Conservation (phyloP, 176 grass and related monocot species). For the Triticum dicoccoides region DNA sequence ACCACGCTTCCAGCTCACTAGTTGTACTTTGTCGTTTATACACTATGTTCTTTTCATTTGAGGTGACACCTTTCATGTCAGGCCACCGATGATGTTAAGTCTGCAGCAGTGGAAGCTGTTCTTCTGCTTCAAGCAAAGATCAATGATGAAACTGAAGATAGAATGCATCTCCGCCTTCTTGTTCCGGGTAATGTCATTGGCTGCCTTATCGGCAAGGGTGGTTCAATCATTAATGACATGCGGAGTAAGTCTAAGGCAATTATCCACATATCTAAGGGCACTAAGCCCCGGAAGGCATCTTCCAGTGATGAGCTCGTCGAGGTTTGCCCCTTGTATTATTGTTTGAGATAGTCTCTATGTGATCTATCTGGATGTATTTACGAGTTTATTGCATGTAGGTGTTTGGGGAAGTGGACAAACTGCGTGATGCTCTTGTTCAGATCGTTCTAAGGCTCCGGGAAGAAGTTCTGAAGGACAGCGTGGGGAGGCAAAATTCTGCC, state of each 20-base stretch:
- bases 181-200: slow-evolving; percentile 76
- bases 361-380: not conserved
- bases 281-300: slow-evolving; percentile 65
- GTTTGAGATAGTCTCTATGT: slow-evolving; percentile 3
- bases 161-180: slow-evolving; percentile 74
- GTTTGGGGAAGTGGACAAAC: slow-evolving; percentile 69
- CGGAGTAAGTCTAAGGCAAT: slow-evolving; percentile 75
- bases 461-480: slow-evolving; percentile 83
- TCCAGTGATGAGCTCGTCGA: slow-evolving; percentile 86
- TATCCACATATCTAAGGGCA: slow-evolving; percentile 88
- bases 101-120: slow-evolving; percentile 93
- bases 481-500: slow-evolving; percentile 58
- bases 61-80: slow-evolving; percentile 34
- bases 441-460: slow-evolving; percentile 91
- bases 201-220: slow-evolving; percentile 96
- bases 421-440: slow-evolving; percentile 92
- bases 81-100: slow-evolving; percentile 87
- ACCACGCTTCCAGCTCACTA: slow-evolving; percentile 7
- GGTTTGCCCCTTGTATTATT: slow-evolving; percentile 39
- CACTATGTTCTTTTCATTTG: slow-evolving; percentile 14
- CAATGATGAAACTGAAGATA: slow-evolving; percentile 59
- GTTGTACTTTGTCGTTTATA: slow-evolving; percentile 10
- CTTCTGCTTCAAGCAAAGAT: slow-evolving; percentile 92
- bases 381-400: slow-evolving; percentile 45
- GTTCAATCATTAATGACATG: slow-evolving; percentile 92